Conservation (phyloP, 148 eudicot species). For the Fagopyrum tataricum region DNA sequence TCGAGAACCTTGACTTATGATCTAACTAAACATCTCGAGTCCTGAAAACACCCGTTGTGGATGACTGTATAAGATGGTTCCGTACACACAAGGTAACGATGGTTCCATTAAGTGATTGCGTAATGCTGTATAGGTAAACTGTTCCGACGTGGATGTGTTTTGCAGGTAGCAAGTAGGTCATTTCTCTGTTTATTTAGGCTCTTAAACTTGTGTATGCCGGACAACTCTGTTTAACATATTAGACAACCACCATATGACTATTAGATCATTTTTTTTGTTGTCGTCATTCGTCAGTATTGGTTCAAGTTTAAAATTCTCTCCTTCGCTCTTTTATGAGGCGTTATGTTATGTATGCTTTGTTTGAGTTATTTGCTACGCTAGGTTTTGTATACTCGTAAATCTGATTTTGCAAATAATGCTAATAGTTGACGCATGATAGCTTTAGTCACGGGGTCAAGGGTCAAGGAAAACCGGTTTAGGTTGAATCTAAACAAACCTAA, state of each 20-base stretch:
- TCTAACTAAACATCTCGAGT: slow-evolving; percentile 82
- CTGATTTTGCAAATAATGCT: no score
- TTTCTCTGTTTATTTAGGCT: neutral
- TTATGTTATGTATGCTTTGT: no score
- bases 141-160: neutral
- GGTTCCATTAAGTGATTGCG: neutral
- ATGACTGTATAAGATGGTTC: slow-evolving; percentile 3
- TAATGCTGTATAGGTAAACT: neutral
- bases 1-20: slow-evolving; percentile 89
- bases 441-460: no score
- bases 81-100: neutral
- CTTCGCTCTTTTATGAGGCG: no score
- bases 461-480: no score
- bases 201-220: neutral
- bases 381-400: no score
- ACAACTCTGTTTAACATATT: neutral
- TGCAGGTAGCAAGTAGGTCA: neutral
- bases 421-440: no score
- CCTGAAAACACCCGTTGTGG: slow-evolving; percentile 20
- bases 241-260: neutral
- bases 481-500: no score
- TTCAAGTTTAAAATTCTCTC: no score
- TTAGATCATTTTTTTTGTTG: neutral
- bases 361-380: no score
- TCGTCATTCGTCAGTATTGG: no score